Evolutionary conservation across 2,329 filamentous ascomycete genomes (phyloP).

Genomic region (Cladophialophora yegresii): DNA sequence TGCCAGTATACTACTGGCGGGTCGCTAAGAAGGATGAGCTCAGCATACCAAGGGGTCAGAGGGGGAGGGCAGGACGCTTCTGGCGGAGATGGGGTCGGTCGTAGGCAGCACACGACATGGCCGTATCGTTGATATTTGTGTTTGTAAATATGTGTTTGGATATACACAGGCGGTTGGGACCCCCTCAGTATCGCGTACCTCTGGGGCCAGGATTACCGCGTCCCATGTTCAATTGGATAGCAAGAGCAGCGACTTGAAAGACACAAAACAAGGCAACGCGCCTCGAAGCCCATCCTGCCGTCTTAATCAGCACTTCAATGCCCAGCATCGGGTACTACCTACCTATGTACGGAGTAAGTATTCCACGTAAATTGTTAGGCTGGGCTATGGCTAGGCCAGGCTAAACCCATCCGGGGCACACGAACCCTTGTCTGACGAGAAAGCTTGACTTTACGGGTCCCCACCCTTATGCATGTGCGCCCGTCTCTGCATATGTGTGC

Average conservation of each 20-base stretch:
- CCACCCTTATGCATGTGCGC: no score
- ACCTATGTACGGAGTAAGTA: no score
- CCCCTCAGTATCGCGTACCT: neutral
- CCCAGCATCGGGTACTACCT: neutral
- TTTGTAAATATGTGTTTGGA: neutral
- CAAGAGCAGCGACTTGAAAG: conserved; percentile 9
- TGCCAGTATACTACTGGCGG: conserved; percentile 87
- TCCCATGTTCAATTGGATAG: conserved; percentile 10
- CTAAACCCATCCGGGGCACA: neutral
- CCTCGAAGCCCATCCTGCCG: neutral
- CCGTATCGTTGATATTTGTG: neutral
- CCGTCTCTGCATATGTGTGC: no score
- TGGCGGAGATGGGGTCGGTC: conserved; percentile 44
- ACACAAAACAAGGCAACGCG: neutral
- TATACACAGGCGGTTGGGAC: neutral
- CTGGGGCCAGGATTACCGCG: neutral
- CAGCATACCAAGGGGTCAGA: conserved; percentile 1
- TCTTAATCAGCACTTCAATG: neutral
- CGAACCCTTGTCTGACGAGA: neutral
- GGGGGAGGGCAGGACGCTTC: conserved; percentile 39
- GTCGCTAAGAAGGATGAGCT: conserved; percentile 65
- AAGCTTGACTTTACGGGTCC: neutral
- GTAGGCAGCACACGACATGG: conserved; percentile 11
- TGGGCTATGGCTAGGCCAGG: no score
- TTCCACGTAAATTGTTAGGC: no score